Conservation (phyloP, 1,284 basidiomycete genomes). For the Cryptococcus amylolentus region DNA sequence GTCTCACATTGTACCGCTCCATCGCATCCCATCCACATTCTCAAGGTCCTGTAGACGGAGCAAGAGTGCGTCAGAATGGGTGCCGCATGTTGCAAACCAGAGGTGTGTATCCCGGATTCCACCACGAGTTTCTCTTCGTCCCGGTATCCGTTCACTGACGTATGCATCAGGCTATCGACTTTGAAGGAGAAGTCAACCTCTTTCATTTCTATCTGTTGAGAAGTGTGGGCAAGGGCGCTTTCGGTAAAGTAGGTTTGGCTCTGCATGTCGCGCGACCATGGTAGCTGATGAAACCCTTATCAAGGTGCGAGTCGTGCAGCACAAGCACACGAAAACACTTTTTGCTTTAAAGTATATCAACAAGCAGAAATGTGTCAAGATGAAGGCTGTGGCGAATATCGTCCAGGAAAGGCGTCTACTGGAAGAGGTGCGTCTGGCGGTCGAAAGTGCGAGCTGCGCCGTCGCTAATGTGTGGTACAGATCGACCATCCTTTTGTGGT, state of each 20-base stretch:
- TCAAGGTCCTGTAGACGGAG: background rate
- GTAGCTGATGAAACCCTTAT: background rate
- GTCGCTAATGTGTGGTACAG: constrained; percentile 49
- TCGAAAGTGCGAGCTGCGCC: background rate
- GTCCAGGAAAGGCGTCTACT: constrained; percentile 88
- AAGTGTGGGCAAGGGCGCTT: constrained; percentile 95
- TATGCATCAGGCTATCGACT: constrained; percentile 79
- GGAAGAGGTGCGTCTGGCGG: constrained; percentile 66
- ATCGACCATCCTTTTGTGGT: constrained; percentile 93
- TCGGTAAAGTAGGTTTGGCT: constrained; percentile 72
- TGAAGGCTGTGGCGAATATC: constrained; percentile 96
- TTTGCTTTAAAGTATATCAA: constrained; percentile 99
- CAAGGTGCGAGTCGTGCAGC: constrained; percentile 95
- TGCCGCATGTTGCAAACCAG: constrained; percentile 55
- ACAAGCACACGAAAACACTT: constrained; percentile 91
- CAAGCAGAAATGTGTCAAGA: constrained; percentile 94
- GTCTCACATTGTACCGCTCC: too few relatives aligned
- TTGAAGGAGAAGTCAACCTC: constrained; percentile 93
- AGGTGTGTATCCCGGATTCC: constrained; percentile 40
- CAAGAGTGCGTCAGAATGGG: constrained; percentile 44
- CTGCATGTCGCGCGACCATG: background rate
- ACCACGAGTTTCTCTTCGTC: background rate
- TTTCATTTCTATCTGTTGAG: constrained; percentile 94
- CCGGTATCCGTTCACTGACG: background rate
- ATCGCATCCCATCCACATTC: background rate